Evolutionary conservation across 805 yeast species (phyloP), one percentile per base, ranked within the genome.

Genomic region (Metschnikowia hibisci): DNA sequence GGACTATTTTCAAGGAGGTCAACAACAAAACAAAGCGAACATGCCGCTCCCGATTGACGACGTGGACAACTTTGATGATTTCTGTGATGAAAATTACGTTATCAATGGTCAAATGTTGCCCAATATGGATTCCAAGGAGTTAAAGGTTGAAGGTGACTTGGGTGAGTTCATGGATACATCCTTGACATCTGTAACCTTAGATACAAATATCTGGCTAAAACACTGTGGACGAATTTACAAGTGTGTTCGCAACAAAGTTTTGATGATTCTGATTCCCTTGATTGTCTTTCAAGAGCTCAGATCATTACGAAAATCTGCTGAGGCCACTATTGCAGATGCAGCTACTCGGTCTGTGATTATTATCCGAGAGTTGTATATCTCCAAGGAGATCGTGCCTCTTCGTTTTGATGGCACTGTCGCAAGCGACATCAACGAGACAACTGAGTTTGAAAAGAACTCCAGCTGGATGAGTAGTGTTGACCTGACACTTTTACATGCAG

Each of bases 341-440:
- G 91, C 91, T 0, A 84, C 91, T 0, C 65, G 95, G 40, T 85
- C 89, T 1, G 89, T 85, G 6, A 82, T 85, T 4, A 82, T 84
- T 6, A 73, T 84, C 32, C 69, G 90, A 47, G 89, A 83, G 54
- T 63, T 85, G 40, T 81, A 79, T 51, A 58, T 72, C 14, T 80
- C 82, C 34, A 68, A 71, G 37, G 75, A 73, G 39, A 68, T 83
- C 30, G 46, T 79, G 27, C 84, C 88, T 1, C 62, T 82, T 45
- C 69, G 87, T 53, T 81, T 82, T 52, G 84, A 84, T 53, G 90
- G 89, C 32, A 74, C 84, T 3, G 71, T 76, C 33, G 87, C 89
- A 0, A 69, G 78, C 5, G 80, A 82, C 32, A 71, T 84, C 46
- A 83, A 82, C 55, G 91, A 84, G 58, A 82, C 86, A 5, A 62